A percentile compares a stretch with the other conserved stretches of the same genome.
These are phyloP conservation scores for Tricholoma flavovirens DNA, from an alignment of 768 basidiomycete species.

Conservation along the genomic window DNA sequence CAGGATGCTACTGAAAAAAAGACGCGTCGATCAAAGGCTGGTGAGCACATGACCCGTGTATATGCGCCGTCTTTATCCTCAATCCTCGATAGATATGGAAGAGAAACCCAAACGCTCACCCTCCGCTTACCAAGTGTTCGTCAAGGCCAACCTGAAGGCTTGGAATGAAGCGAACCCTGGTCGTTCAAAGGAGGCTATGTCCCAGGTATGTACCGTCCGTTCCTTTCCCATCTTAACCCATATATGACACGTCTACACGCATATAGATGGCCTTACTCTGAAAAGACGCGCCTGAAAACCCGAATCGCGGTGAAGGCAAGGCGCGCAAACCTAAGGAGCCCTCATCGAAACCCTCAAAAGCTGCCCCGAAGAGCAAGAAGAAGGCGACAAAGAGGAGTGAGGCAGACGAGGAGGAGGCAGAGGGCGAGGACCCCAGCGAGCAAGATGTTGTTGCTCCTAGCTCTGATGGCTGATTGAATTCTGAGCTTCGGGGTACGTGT, in stretches of 20 bases:
- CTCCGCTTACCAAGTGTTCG: slow-evolving; percentile 53
- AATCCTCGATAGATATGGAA: slow-evolving; percentile 22
- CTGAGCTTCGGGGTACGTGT: background rate
- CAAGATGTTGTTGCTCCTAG: background rate
- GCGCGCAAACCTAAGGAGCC: slow-evolving; percentile 39
- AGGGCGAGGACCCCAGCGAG: slow-evolving; percentile 6
- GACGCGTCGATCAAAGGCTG: slow-evolving; percentile 22
- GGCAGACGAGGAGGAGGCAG: slow-evolving; percentile 10
- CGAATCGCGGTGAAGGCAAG: slow-evolving; percentile 51
- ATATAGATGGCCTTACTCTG: slow-evolving; percentile 50
- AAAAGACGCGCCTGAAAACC: slow-evolving; percentile 58
- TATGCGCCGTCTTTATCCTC: background rate
- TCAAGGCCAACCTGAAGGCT: slow-evolving; percentile 49
- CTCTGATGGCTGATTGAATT: background rate
- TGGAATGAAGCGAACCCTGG: slow-evolving; percentile 52
- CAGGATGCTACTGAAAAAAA: slow-evolving; percentile 44
- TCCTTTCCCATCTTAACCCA: background rate
- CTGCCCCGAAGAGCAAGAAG: slow-evolving; percentile 9
- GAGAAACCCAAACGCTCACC: slow-evolving; percentile 55
- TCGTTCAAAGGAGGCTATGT: slow-evolving; percentile 50
- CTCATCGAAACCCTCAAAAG: slow-evolving; percentile 20
- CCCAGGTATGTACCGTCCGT: slow-evolving; percentile 24
- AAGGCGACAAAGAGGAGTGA: no score
- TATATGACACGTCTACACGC: background rate
- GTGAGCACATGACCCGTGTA: slow-evolving; percentile 3